Evolutionary conservation across 129 eudicot species (phyloP).

Genomic region (Heracleum sosnowskyi): DNA sequence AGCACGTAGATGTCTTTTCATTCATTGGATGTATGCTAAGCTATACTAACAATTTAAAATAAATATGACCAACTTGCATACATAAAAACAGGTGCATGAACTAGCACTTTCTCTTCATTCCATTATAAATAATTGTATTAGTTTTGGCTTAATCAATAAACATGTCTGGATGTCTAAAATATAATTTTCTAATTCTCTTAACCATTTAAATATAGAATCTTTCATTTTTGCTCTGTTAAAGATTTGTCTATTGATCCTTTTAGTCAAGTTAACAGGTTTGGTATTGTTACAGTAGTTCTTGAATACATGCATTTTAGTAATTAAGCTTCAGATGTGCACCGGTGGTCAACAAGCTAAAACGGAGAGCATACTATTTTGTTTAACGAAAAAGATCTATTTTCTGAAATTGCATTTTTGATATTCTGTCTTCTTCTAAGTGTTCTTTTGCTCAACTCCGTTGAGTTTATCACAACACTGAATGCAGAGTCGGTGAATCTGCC

Average conservation of each 20-base stretch:
- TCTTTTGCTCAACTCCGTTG: background rate
- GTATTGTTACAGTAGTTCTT: background rate
- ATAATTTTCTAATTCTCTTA: background rate
- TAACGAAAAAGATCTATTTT: background rate
- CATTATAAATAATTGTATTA: background rate
- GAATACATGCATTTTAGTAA: too few relatives aligned
- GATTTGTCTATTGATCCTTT: too few relatives aligned
- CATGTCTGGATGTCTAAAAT: background rate
- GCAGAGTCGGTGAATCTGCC: constrained; percentile 16
- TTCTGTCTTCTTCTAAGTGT: constrained; percentile 10
- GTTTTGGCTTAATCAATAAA: background rate
- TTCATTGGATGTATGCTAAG: background rate
- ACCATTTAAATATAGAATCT: too few relatives aligned
- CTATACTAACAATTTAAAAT: background rate
- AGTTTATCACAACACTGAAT: constrained; percentile 15
- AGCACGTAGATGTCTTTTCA: background rate
- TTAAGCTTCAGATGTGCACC: background rate
- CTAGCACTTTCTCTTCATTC: background rate
- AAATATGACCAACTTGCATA: constrained; percentile 2
- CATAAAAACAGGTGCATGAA: constrained; percentile 4
- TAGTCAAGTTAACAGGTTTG: background rate
- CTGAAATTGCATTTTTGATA: too few relatives aligned
- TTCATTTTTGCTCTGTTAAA: too few relatives aligned
- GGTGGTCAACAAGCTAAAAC: background rate
- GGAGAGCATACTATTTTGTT: too few relatives aligned